Percentiles rank a stretch among this genome's conserved stretches.
These are phyloP conservation scores for Trypanosoma vivax DNA, from an alignment of 208 protist genomes.

Conservation along the genomic window DNA sequence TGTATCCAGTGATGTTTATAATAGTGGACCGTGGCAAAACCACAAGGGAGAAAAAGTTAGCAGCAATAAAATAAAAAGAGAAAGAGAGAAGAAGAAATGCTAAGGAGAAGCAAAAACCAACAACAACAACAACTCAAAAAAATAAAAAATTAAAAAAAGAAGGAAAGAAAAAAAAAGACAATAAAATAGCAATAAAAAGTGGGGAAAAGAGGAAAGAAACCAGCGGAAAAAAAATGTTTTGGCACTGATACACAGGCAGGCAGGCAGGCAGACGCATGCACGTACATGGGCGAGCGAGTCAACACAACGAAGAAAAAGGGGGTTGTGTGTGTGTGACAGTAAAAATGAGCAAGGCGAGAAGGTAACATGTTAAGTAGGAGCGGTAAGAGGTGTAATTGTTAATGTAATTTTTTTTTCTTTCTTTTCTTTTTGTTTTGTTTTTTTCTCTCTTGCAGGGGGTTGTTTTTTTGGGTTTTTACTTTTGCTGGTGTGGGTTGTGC, in stretches of 20 bases:
- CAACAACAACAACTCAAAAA: not conserved
- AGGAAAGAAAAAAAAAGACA: not conserved
- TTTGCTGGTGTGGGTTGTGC: too few relatives aligned
- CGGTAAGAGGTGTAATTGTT: constrained; percentile 11
- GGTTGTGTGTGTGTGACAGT: too few relatives aligned
- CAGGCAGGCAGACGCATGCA: too few relatives aligned
- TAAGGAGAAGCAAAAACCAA: not conserved
- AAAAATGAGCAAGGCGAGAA: not conserved
- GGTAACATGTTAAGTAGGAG: not conserved
- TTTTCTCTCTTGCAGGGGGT: constrained; percentile 1
- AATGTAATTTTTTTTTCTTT: constrained; percentile 7
- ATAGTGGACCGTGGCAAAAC: not conserved
- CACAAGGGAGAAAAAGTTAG: not conserved
- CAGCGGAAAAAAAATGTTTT: too few relatives aligned
- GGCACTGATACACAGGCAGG: too few relatives aligned
- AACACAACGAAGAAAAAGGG: too few relatives aligned
- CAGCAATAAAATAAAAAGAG: constrained; percentile 6
- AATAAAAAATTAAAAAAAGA: not conserved
- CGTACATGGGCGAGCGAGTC: too few relatives aligned
- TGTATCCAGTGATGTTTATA: too few relatives aligned
- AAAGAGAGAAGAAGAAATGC: constrained; percentile 4
- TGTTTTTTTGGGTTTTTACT: too few relatives aligned
- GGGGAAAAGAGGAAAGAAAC: not conserved
- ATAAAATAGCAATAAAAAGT: too few relatives aligned
- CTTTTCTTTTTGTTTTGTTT: not conserved